A percentile compares a stretch with the other conserved stretches of the same genome.
Conservation (phyloP, 257 asterid species). For the Verbena officinalis region DNA sequence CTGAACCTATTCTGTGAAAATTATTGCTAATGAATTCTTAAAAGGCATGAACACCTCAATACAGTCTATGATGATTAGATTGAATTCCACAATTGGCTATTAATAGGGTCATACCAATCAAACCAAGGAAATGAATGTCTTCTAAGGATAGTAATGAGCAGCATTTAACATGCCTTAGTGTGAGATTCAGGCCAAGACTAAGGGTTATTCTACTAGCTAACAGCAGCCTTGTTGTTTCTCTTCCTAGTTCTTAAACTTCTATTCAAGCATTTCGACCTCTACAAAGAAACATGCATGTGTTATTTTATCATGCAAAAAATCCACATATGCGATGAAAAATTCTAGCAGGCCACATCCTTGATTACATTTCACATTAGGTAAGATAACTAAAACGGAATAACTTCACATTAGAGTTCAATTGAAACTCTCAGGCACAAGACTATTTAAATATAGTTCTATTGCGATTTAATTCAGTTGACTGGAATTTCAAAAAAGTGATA, state of each 20-base stretch:
- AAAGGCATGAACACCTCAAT: constrained; percentile 9
- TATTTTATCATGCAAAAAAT: background rate
- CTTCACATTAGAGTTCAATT: background rate
- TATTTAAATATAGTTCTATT: background rate
- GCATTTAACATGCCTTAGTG: constrained; percentile 9
- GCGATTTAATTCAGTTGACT: background rate
- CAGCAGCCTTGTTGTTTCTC: constrained; percentile 7
- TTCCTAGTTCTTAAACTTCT: constrained; percentile 4
- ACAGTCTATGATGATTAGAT: constrained; percentile 10
- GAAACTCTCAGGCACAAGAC: background rate
- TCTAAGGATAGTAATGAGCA: constrained; percentile 6
- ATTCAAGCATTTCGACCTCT: background rate
- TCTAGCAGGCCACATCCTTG: background rate
- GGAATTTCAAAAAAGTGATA: constrained; percentile 1
- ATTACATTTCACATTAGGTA: background rate
- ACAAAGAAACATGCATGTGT: background rate
- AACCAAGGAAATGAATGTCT: constrained; percentile 16
- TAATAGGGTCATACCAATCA: constrained; percentile 6
- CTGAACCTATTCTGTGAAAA: constrained; percentile 7
- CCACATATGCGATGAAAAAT: background rate
- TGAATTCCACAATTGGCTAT: constrained; percentile 23
- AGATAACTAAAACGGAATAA: background rate
- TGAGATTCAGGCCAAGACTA: constrained; percentile 6
- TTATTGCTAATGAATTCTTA: constrained; percentile 10
- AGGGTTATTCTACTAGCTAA: constrained; percentile 4